Conservation (phyloP, 306 rosid species). For the Dryas octopetala region DNA sequence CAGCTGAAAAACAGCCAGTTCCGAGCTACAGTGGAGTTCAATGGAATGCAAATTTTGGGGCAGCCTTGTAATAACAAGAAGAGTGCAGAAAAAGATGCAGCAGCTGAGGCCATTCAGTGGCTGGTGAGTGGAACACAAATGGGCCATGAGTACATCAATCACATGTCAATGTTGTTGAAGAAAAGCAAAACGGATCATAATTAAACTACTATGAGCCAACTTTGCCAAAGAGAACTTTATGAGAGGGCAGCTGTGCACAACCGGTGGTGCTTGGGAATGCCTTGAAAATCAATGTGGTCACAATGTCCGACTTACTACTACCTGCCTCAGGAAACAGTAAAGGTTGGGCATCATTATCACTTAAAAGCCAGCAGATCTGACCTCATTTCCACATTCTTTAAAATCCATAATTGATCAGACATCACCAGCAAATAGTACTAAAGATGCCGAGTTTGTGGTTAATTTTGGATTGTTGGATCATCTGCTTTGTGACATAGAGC, state of each 20-base stretch:
- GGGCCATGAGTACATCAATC: constrained; percentile 56
- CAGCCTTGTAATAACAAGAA: constrained; percentile 87
- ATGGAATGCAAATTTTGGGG: constrained; percentile 77
- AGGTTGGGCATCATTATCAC: not conserved
- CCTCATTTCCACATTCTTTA: not conserved
- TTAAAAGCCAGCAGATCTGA: not conserved
- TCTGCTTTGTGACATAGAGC: not conserved
- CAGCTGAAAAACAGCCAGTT: constrained; percentile 69
- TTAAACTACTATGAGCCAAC: constrained; percentile 19
- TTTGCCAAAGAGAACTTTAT: constrained; percentile 2
- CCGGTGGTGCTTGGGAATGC: constrained; percentile 10
- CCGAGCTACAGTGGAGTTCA: constrained; percentile 67
- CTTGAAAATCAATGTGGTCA: not conserved
- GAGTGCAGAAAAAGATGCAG: constrained; percentile 94
- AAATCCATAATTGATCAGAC: constrained; percentile 3
- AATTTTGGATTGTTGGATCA: not conserved
- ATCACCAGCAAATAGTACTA: constrained; percentile 7
- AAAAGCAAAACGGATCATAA: constrained; percentile 76
- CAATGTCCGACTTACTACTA: not conserved
- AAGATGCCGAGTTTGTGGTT: constrained; percentile 9
- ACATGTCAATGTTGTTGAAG: constrained; percentile 73
- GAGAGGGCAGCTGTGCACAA: not conserved
- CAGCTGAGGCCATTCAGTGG: constrained; percentile 92
- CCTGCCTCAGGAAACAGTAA: not conserved
- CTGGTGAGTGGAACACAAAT: constrained; percentile 61